A percentile compares a stretch with the other conserved stretches of the same genome.
phyloP scores from a whole-genome alignment of 768 basidiomycete genomes.

The Boletus reticuloceps region DNA sequence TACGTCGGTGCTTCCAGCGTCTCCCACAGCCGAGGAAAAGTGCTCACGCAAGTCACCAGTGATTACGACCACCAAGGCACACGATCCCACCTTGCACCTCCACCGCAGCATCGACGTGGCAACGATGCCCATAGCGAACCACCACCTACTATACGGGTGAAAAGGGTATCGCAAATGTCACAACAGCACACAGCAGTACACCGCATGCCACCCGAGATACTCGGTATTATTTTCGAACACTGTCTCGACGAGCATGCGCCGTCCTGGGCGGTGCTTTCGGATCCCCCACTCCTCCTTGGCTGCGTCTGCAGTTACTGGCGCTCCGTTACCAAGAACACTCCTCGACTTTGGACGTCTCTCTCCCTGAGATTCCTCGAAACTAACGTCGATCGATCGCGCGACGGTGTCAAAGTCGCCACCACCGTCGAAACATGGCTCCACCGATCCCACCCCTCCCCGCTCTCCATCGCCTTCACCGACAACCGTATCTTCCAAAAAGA shows the following conservation, averaged over 20 bases:
- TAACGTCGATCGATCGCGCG: conserved; percentile 17
- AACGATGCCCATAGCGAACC: not conserved
- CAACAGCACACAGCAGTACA: not conserved
- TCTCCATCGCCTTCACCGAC: conserved; percentile 27
- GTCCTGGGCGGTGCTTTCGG: not conserved
- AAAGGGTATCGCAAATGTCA: not conserved
- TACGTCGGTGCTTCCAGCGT: no score
- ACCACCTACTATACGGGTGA: not conserved
- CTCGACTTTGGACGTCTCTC: conserved; percentile 27
- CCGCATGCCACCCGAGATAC: conserved; percentile 38
- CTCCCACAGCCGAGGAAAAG: not conserved
- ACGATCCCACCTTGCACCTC: not conserved
- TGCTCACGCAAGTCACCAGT: not conserved
- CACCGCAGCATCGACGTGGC: not conserved
- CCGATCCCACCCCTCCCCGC: conserved; percentile 17
- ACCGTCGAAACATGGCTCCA: conserved; percentile 24
- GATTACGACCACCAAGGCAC: not conserved
- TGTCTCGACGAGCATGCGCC: conserved; percentile 9
- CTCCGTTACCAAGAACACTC: conserved; percentile 9
- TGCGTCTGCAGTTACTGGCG: conserved; percentile 29
- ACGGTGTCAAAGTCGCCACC: conserved; percentile 11
- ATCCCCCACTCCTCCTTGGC: conserved; percentile 24
- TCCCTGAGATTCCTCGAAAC: conserved; percentile 23
- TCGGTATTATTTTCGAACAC: conserved; percentile 27
- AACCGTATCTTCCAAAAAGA: conserved; percentile 26